A percentile compares a stretch with the other conserved stretches of the same genome.
phyloP scores from a whole-genome alignment of 768 basidiomycete species.

The Candolleomyces efflorescens region DNA sequence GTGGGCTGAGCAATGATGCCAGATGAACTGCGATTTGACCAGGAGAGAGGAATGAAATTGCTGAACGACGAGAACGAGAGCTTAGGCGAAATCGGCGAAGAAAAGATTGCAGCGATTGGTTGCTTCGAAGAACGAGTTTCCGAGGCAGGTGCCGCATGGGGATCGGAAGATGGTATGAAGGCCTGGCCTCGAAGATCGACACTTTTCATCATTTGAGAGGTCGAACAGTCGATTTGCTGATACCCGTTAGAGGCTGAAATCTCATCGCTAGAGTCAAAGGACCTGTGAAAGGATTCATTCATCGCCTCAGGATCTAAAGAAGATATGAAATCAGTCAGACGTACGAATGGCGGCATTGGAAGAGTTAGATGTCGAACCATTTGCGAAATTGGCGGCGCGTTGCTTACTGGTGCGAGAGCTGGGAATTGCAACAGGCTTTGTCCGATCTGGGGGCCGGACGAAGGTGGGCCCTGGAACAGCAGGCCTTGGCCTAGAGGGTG shows the following conservation, averaged over 20 bases:
- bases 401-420: constrained; percentile 20
- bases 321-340: constrained; percentile 49
- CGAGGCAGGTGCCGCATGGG: background rate
- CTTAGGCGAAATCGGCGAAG: background rate
- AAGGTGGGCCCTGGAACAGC: constrained; percentile 34
- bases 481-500: constrained; percentile 26
- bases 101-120: background rate
- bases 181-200: constrained; percentile 35
- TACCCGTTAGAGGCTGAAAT: constrained; percentile 18
- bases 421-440: constrained; percentile 18
- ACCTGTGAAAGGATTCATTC: constrained; percentile 38
- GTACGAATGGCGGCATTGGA: constrained; percentile 49
- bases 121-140: background rate
- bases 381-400: constrained; percentile 24
- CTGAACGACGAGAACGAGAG: background rate
- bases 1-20: background rate
- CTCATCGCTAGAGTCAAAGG: constrained; percentile 17
- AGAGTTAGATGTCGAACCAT: constrained; percentile 63
- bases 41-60: constrained; percentile 6
- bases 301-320: constrained; percentile 30
- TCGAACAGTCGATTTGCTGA: constrained; percentile 5
- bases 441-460: constrained; percentile 41
- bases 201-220: constrained; percentile 33
- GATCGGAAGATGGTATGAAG: background rate
- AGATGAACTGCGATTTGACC: constrained; percentile 1